Base-by-base conservation (phyloP, 495 filamentous ascomycete species). In the Hypoxylon rickii region DNA sequence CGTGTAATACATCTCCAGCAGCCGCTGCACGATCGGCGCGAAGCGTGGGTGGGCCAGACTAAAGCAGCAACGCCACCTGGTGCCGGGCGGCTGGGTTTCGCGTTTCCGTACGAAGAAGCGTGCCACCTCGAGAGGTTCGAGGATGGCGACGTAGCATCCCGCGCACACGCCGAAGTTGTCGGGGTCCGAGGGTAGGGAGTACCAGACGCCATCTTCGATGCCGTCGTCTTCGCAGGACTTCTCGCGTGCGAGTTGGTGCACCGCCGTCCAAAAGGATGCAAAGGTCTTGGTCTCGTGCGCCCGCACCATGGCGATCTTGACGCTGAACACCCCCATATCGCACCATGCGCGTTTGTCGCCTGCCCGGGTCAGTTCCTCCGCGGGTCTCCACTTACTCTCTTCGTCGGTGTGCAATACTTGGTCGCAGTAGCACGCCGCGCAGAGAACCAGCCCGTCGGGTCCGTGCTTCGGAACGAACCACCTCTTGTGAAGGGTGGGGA, bases 351-450 rank as follows among this genome's bases (percentile, higher is more conserved):
- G 13, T 2, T 20, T 39, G 2, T 46, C 49, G 3, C 13, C 10
- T 5, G 54, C 26, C n/a, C 51, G 32, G 24, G 64, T 37, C n/a
- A 53, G 36, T 5, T 34, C 55, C 26, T 59, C 42, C 13, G 45
- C 53, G 0, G 55, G 51, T 29, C 64, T 46, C 39, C 53, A 53
- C 11, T 62, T 65, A 31, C 36, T 40, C n/a, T 63, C 69, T 20
- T 72, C 63, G 13, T 63, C 66, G 11, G 66, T 57, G 6, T 68
- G 69, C 10, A 68, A 47, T 13, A 71, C 65, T 6, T 65, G 49
- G 39, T 75, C 72, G 43, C 58, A 68, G 43, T 68, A 75, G 31
- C 73, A 75, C 3, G 64, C 67, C 18, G 64, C 56, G 29, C 73
- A 75, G 32, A 75, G 55, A 21, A 65, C 44, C 2, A 75, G 43